A percentile compares a stretch with the other conserved stretches of the same genome.
Conservation (phyloP, 2,329 filamentous ascomycete species). For the Sphaerulina vaccinii region DNA sequence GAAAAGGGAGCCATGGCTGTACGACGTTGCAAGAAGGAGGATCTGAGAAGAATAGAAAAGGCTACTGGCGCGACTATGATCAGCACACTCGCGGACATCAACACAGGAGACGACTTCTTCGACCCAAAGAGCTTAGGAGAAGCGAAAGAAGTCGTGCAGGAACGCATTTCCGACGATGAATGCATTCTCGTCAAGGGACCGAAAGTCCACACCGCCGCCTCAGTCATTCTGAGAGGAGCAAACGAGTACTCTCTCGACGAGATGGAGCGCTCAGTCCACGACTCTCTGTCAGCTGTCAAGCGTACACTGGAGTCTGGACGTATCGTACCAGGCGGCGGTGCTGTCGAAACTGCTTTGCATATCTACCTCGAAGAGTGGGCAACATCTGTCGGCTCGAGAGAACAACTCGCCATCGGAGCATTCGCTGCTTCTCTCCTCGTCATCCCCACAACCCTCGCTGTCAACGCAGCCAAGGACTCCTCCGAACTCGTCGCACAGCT, state of each 20-base stretch:
- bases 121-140: conserved; percentile 84
- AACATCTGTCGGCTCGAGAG: conserved; percentile 89
- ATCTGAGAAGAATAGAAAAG: conserved; percentile 90
- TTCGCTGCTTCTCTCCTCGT: conserved; percentile 92
- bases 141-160: conserved; percentile 95
- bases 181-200: conserved; percentile 96
- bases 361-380: conserved; percentile 99
- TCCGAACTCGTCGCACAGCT: conserved; percentile 94
- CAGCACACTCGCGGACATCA: conserved; percentile 90
- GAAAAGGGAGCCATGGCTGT: conserved; percentile 96
- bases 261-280: conserved; percentile 98
- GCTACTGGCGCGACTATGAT: conserved; percentile 92
- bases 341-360: conserved; percentile 96
- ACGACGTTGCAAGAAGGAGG: conserved; percentile 96
- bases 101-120: conserved; percentile 89
- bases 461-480: conserved; percentile 95
- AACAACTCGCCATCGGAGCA: conserved; percentile 96
- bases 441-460: conserved; percentile 92
- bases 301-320: conserved; percentile 93
- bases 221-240: conserved; percentile 89
- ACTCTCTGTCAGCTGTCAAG: conserved; percentile 95
- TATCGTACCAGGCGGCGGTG: conserved; percentile 93
- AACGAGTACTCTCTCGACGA: conserved; percentile 97
- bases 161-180: conserved; percentile 97
- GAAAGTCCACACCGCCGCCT: conserved; percentile 89